Conservation (phyloP, 352 stramenopile genomes). For the Phytopythium boreale region DNA sequence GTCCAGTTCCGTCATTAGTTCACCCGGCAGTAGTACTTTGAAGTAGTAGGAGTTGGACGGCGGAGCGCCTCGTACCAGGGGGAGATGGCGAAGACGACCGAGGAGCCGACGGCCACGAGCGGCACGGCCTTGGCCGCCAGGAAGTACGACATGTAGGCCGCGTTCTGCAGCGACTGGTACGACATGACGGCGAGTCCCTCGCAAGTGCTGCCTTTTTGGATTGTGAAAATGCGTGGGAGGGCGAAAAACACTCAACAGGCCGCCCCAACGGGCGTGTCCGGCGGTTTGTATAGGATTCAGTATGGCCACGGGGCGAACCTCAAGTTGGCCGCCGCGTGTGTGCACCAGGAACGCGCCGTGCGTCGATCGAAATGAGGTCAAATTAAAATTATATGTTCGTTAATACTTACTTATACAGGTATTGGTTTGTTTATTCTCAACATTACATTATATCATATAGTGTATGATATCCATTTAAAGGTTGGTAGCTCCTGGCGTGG, state of each 20-base stretch:
- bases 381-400: no score
- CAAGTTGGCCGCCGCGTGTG: not conserved
- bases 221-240: not conserved
- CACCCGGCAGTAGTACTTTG: not conserved
- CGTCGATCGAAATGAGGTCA: no score
- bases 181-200: slow-evolving; percentile 29
- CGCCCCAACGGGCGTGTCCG: not conserved
- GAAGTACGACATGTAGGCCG: slow-evolving; percentile 70
- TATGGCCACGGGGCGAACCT: not conserved
- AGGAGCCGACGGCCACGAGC: slow-evolving; percentile 53
- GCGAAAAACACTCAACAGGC: not conserved
- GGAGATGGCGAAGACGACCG: slow-evolving; percentile 67
- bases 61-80: slow-evolving; percentile 36
- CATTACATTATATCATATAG: not conserved
- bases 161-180: slow-evolving; percentile 59
- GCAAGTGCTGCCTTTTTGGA: no score
- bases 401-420: no score
- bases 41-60: not conserved
- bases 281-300: not conserved
- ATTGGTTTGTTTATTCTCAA: no score
- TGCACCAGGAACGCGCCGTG: no score
- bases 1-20: not conserved
- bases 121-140: slow-evolving; percentile 59
- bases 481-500: not conserved
- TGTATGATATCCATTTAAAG: not conserved